Percentiles rank a stretch among this genome's conserved stretches.
Conservation (phyloP, 768 basidiomycete genomes). For the Phlebiopsis flavidoalba region DNA sequence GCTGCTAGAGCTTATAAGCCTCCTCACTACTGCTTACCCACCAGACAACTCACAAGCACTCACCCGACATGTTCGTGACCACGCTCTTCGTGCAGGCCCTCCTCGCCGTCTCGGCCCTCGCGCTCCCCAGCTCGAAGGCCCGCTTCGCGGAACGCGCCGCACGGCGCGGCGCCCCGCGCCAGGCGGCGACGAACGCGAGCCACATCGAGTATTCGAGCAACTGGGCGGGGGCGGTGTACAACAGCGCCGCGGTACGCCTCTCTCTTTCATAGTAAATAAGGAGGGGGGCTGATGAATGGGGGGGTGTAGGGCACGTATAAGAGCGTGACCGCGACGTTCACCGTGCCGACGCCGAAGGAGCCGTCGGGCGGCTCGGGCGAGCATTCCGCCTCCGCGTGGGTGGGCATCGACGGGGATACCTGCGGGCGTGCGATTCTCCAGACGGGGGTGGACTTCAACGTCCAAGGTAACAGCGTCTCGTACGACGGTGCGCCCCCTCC, state of each 20-base stretch:
- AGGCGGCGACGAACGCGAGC: neutral
- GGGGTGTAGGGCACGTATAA: neutral
- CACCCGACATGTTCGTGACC: neutral
- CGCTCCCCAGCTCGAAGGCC: neutral
- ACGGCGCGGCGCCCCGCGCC: neutral
- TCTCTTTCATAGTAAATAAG: neutral
- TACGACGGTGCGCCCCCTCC: slow-evolving; percentile 16
- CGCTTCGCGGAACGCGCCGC: neutral
- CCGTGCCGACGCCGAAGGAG: slow-evolving; percentile 22
- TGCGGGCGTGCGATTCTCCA: slow-evolving; percentile 26
- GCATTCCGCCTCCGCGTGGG: slow-evolving; percentile 26
- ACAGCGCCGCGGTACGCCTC: neutral
- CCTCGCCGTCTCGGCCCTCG: neutral
- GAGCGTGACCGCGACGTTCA: slow-evolving; percentile 24
- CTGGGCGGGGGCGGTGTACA: neutral
- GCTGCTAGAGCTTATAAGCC: no score
- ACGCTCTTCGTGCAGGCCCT: neutral
- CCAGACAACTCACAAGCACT: neutral
- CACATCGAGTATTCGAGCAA: slow-evolving; percentile 12
- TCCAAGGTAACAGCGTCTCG: slow-evolving; percentile 14
- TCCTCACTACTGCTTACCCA: no score
- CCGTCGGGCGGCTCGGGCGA: slow-evolving; percentile 11
- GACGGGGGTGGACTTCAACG: slow-evolving; percentile 27
- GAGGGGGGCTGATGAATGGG: neutral
- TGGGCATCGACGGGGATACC: slow-evolving; percentile 29